phyloP scores from a whole-genome alignment of 345 rosid species.

The Eucalyptus erythrocorys region DNA sequence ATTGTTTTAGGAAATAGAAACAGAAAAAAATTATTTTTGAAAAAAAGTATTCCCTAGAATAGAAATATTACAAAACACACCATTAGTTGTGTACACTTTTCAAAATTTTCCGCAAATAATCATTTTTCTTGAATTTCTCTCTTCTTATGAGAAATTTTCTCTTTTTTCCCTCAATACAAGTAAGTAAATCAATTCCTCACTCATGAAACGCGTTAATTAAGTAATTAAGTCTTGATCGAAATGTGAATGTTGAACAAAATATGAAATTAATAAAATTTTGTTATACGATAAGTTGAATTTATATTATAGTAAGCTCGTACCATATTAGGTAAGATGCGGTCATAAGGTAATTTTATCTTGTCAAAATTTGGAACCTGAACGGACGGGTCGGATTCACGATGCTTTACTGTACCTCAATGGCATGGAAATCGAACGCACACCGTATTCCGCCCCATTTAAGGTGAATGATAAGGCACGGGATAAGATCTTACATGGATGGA shows the following conservation, averaged over 20 bases:
- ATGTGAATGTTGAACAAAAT: not conserved
- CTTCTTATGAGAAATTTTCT: not conserved
- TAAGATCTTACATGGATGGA: not conserved
- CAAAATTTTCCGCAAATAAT: not conserved
- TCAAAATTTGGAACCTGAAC: not conserved
- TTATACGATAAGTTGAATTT: not conserved
- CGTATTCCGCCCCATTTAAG: not conserved
- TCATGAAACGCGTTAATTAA: not conserved
- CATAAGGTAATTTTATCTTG: not conserved
- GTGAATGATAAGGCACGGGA: not conserved
- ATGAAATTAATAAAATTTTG: not conserved
- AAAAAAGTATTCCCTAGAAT: rapidly evolving
- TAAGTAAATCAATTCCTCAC: not conserved
- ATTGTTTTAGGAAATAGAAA: too few species aligned
- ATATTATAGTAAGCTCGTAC: not conserved
- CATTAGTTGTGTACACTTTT: not conserved
- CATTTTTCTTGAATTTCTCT: not conserved
- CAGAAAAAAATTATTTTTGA: too few species aligned
- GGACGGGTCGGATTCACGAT: not conserved
- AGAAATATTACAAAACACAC: not conserved
- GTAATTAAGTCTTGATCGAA: not conserved
- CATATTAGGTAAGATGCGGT: not conserved
- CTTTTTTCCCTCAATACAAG: not conserved
- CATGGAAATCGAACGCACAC: not conserved
- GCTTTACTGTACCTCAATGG: not conserved